Base-by-base conservation (phyloP, 495 filamentous ascomycete species). In the Hyaloscypha finlandica region DNA sequence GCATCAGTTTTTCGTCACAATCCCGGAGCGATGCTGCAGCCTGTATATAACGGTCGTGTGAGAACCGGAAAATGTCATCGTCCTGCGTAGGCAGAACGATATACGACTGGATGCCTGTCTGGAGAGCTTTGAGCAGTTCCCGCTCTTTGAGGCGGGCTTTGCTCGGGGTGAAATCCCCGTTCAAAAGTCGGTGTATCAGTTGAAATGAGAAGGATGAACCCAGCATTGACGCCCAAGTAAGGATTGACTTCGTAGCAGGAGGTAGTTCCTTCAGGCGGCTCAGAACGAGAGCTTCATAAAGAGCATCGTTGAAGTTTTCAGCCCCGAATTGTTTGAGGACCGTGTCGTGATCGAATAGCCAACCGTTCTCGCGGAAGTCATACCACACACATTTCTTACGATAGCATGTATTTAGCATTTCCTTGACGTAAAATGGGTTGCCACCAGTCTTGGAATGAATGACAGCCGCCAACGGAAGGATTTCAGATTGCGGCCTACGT, bases 321-420 rank as follows among this genome's bases (percentile, higher is more conserved):
- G 88, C 85, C 65, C 90, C 85, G 65, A 96, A 95, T 68, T 94
- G 88, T n/a, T 86, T 86, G 71, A 96, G 94, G 1, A 96, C 86
- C 58, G 84, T 83, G 74, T 96, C 91, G 11, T 96, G 75, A 71
- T 94, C 88, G 74, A 87, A 97, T 16, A 86, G 81, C 93, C 93
- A 97, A 52, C 79, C 80, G 29, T 86, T 88, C 52, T 88, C 82
- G 68, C 87, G 88, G 84, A 92, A 97, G 56, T 89, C 90, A 77
- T 93, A 96, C 88, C 89, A 96, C 59, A 97, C 87, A 71, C 89
- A 94, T 71, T 87, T 87, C 75, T 91, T 95, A 29, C 89, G 86
- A 74, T 96, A 88, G 73, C 91, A 93, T 5, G 90, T 88, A 72
- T 90, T 90, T 22, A 97, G 83, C 86, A 97, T 93, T 74, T 96